These are phyloP conservation scores for Verticillium nonalfalfae DNA, from an alignment of 2,329 filamentous ascomycete species.

Conservation along the genomic window DNA sequence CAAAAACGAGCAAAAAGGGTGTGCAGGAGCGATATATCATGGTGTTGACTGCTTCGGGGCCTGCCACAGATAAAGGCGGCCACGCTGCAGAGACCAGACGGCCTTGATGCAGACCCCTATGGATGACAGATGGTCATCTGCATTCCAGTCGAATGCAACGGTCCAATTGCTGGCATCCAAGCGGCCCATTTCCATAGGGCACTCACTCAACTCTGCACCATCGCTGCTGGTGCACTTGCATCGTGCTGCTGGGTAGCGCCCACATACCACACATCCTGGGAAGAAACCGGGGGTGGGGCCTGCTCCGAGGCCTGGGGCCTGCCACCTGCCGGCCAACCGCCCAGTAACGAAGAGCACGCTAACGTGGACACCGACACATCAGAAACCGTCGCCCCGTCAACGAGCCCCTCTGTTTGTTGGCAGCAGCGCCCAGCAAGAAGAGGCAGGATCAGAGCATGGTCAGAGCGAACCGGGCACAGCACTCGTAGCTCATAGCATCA, in stretches of 20 bases:
- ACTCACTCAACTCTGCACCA: too few species aligned
- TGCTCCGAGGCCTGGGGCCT: not conserved
- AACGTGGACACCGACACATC: not conserved
- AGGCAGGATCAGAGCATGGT: not conserved
- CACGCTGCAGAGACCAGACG: not conserved
- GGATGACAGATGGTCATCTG: not conserved
- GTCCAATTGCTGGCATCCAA: not conserved
- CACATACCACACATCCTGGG: not conserved
- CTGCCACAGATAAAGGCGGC: not conserved
- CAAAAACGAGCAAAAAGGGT: not conserved
- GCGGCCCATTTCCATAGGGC: not conserved
- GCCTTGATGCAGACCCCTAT: not conserved
- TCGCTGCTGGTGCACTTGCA: too few species aligned
- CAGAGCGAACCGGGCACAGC: not conserved
- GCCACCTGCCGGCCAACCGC: not conserved
- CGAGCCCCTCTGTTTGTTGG: constrained; percentile 15
- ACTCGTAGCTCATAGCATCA: not conserved
- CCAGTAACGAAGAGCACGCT: not conserved
- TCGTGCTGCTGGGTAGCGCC: not conserved
- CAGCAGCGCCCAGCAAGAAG: constrained; percentile 1
- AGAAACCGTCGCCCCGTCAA: constrained; percentile 11
- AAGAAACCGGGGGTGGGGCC: not conserved
- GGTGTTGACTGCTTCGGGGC: not conserved
- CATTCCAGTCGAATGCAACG: not conserved
- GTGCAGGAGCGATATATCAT: not conserved